Evolutionary conservation across 257 asterid species (phyloP).

Genomic region (Asclepias syriaca): DNA sequence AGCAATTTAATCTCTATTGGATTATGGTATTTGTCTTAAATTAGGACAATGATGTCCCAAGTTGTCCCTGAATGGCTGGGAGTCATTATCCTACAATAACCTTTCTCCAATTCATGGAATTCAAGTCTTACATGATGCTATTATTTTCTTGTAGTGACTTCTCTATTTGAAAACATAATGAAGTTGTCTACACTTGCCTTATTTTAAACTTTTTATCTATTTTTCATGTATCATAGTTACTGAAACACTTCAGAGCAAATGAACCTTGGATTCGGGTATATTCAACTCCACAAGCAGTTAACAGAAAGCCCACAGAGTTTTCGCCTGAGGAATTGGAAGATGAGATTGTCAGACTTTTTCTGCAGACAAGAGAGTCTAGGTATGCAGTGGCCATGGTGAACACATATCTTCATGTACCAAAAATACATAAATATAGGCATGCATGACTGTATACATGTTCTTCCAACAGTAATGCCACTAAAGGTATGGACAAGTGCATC

Average conservation of each 20-base stretch:
- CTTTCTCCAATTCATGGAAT: too few relatives aligned
- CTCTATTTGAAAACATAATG: too few relatives aligned
- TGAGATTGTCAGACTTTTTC: slow-evolving; percentile 41
- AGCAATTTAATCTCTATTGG: neutral
- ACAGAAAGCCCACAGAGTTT: slow-evolving; percentile 39
- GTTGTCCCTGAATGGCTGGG: too few relatives aligned
- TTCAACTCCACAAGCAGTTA: slow-evolving; percentile 33
- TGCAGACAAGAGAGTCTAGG: slow-evolving; percentile 51
- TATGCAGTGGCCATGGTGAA: slow-evolving; percentile 18
- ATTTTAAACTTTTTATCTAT: too few relatives aligned
- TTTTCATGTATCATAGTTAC: slow-evolving; percentile 39
- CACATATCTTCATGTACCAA: neutral
- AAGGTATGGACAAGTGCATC: neutral
- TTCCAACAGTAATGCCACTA: neutral
- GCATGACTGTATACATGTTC: neutral
- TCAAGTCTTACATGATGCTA: too few relatives aligned
- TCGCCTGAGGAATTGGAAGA: slow-evolving; percentile 48
- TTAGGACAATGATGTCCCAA: neutral
- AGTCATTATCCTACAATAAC: too few relatives aligned
- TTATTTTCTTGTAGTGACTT: too few relatives aligned
- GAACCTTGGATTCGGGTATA: slow-evolving; percentile 60
- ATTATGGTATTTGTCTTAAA: neutral
- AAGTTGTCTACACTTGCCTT: too few relatives aligned
- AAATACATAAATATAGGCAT: neutral
- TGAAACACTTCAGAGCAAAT: slow-evolving; percentile 43